These are phyloP conservation scores for Suhomyces prunicola DNA, from an alignment of 805 yeast species.

Conservation along the genomic window DNA sequence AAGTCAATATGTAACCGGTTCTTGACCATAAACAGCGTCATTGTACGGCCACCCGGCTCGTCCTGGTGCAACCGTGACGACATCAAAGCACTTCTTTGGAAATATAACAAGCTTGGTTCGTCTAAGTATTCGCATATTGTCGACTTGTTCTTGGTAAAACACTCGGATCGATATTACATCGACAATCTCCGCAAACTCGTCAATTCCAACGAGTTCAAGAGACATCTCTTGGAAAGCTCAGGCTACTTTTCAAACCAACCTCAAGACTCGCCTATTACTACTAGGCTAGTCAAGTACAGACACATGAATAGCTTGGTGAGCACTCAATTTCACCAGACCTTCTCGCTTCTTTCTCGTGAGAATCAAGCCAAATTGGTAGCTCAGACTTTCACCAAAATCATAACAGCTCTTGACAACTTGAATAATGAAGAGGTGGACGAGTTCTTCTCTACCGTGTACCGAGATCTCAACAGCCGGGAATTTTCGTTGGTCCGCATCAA, in stretches of 20 bases:
- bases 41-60: not conserved
- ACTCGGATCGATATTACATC: not conserved
- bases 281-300: constrained; percentile 1
- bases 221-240: constrained; percentile 7
- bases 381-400: constrained; percentile 5
- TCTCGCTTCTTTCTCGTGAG: constrained; percentile 10
- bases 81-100: not conserved
- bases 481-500: constrained; percentile 5
- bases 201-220: constrained; percentile 8
- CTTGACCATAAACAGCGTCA: constrained; percentile 1
- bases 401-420: constrained; percentile 11
- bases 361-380: constrained; percentile 10
- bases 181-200: constrained; percentile 2
- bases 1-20: constrained; percentile 2
- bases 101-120: constrained; percentile 3
- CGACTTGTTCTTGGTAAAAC: not conserved
- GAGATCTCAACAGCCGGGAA: constrained; percentile 3
- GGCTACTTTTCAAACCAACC: constrained; percentile 7
- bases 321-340: constrained; percentile 18
- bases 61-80: not conserved
- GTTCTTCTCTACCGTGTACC: constrained; percentile 4
- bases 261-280: not conserved
- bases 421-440: constrained; percentile 10
- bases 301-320: constrained; percentile 1
- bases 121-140: constrained; percentile 4